These are phyloP conservation scores for Hymenotorrendiella dingleyae DNA, from an alignment of 2,329 filamentous ascomycete genomes.

Conservation along the genomic window DNA sequence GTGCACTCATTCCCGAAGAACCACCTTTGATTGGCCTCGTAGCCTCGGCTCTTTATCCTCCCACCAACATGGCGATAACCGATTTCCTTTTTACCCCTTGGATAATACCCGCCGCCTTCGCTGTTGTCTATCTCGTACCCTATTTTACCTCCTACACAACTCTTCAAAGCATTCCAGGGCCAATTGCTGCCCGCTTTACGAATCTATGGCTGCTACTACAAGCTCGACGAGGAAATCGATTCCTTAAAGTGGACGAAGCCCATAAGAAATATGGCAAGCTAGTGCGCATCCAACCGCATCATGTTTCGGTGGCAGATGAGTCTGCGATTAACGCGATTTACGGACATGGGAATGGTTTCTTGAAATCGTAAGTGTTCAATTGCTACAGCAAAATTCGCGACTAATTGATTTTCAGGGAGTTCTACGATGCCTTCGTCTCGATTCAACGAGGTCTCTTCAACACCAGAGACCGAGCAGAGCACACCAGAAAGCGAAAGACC, in stretches of 20 bases:
- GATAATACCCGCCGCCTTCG: conserved; percentile 40
- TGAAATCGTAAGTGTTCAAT: conserved; percentile 51
- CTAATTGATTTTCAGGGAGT: conserved; percentile 51
- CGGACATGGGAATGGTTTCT: conserved; percentile 70
- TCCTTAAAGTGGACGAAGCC: conserved; percentile 54
- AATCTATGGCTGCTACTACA: conserved; percentile 75
- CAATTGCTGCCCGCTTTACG: conserved; percentile 56
- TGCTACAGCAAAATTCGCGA: not conserved
- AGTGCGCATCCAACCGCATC: conserved; percentile 77
- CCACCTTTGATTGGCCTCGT: no score
- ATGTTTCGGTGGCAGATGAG: conserved; percentile 76
- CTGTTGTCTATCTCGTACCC: conserved; percentile 31
- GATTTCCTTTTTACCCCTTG: conserved; percentile 41
- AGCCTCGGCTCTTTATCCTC: not conserved
- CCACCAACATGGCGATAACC: conserved; percentile 29
- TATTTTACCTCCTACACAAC: conserved; percentile 28
- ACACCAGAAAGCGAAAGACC: conserved; percentile 84
- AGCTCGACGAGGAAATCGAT: conserved; percentile 60
- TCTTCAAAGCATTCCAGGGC: conserved; percentile 40
- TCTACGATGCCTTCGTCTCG: conserved; percentile 88
- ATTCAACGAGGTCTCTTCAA: conserved; percentile 86
- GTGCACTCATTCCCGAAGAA: not conserved
- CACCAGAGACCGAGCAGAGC: conserved; percentile 73
- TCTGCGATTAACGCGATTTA: conserved; percentile 73
- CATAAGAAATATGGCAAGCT: conserved; percentile 72